Evolutionary conservation across 768 basidiomycete genomes (phyloP).

Genomic region (Russula ochroleuca): DNA sequence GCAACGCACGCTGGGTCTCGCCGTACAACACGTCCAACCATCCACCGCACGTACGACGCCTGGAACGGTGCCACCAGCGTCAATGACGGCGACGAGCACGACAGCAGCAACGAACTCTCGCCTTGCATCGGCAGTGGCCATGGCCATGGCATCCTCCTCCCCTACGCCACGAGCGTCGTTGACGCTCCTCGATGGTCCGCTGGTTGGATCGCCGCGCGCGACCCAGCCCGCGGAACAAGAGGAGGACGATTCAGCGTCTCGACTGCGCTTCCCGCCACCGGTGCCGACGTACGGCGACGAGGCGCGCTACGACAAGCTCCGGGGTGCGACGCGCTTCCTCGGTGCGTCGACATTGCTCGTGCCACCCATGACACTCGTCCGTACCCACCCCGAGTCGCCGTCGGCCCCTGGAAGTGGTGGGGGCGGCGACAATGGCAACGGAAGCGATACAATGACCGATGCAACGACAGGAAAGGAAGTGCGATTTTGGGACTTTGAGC

Average conservation of each 20-base stretch:
- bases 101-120: neutral
- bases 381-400: constrained; percentile 27
- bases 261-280: constrained; percentile 13
- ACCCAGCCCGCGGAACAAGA: constrained; percentile 5
- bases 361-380: constrained; percentile 37
- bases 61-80: neutral
- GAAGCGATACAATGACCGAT: constrained; percentile 26
- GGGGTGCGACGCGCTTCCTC: constrained; percentile 32
- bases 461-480: constrained; percentile 22
- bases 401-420: neutral
- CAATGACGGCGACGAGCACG: neutral
- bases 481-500: constrained; percentile 52
- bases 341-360: constrained; percentile 52
- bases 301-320: constrained; percentile 10
- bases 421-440: constrained; percentile 25
- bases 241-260: neutral
- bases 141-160: constrained; percentile 10
- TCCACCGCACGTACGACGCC: constrained; percentile 28
- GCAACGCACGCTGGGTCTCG: constrained; percentile 47
- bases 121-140: neutral
- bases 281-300: constrained; percentile 21
- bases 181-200: constrained; percentile 12
- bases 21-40: constrained; percentile 61
- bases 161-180: neutral
- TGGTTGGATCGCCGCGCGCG: constrained; percentile 23